Conservation (phyloP, 495 filamentous ascomycete genomes). For the Sphaerosporella brunnea region DNA sequence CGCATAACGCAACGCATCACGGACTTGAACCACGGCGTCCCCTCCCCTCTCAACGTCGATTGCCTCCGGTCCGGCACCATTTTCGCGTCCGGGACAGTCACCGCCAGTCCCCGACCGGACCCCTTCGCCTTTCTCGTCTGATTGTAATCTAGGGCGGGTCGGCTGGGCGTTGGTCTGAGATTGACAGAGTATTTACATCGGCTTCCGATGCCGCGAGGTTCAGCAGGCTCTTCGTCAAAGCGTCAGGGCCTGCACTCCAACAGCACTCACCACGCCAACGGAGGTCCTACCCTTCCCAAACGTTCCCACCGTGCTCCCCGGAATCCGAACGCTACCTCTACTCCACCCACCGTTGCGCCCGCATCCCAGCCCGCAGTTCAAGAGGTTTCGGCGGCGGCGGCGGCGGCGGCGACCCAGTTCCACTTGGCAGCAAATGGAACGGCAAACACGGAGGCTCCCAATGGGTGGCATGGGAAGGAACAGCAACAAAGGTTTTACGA, state of each 20-base stretch:
- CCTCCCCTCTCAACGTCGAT: background rate
- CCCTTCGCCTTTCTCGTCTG: background rate
- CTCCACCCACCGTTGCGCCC: background rate
- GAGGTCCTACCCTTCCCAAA: slow-evolving; percentile 18
- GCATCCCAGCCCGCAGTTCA: slow-evolving; percentile 4
- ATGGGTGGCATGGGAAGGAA: slow-evolving; percentile 20
- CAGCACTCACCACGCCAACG: slow-evolving; percentile 15
- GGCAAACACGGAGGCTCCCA: slow-evolving; percentile 9
- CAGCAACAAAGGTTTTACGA: slow-evolving; percentile 17
- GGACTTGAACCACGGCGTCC: no score
- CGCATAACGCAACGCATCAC: no score
- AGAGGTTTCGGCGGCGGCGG: slow-evolving; percentile 6
- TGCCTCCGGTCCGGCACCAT: background rate
- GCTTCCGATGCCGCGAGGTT: slow-evolving; percentile 27
- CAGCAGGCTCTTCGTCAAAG: slow-evolving; percentile 20
- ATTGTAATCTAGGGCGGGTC: slow-evolving; percentile 13
- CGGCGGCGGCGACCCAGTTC: slow-evolving; percentile 11
- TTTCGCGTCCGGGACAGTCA: background rate
- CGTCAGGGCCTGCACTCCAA: slow-evolving; percentile 22
- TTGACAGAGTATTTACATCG: slow-evolving; percentile 18
- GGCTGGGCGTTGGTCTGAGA: slow-evolving; percentile 24
- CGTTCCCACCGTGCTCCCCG: slow-evolving; percentile 21
- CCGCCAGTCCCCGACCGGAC: background rate
- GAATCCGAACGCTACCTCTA: slow-evolving; percentile 13
- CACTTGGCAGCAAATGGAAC: slow-evolving; percentile 1